Base-by-base conservation (phyloP, 1,284 basidiomycete species). In the Polyporus tsugae region DNA sequence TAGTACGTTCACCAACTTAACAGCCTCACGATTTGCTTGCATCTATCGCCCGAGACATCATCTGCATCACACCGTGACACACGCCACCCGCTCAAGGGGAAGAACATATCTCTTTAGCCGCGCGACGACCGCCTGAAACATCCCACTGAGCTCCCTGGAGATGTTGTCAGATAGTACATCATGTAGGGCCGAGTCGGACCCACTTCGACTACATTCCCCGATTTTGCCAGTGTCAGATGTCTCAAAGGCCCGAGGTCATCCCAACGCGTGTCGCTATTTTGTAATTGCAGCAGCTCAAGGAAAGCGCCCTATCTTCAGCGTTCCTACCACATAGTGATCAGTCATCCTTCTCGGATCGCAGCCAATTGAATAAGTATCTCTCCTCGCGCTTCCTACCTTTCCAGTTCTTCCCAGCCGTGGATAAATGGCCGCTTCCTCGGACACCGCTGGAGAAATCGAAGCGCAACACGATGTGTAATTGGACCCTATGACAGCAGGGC, bases 401-500 rank as follows among this genome's bases (percentile, higher is more conserved):
- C 53, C 19, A 38, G 29, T 29, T 11, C 41, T 25, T 36, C 29
- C 22, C 4, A 53, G 17, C 22, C 33, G 55, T 29, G 29, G 19
- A 33, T 22, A n/a, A 57, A 55, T 36, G 13, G 29, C 35, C 55
- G 63, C 44, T 25, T 39, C n/a, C 10, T 35, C 41, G 25, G 53
- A 57, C 19, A 41, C 29, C 33, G 10, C 41, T n/a, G 3, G 29
- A 19, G 22, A 38, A 38, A 33, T 58, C 35, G 35, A 36, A 58
- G 33, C 52, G 15, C 15, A 25, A 35, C 29, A 5, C 33, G 52
- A 35, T 55, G 33, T 55, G 17, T 17, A 35, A 35, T 55, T 17
- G 25, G 52, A 55, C 52, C 55, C 36, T 58, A 38, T n/a, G 55
- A 38, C 36, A 58, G 55, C 36, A 13, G 15, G n/a, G 36, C 55